These are phyloP conservation scores for Paraurostyla sp. DNA, from an alignment of 73 alveolate genomes.

Conservation along the genomic window DNA sequence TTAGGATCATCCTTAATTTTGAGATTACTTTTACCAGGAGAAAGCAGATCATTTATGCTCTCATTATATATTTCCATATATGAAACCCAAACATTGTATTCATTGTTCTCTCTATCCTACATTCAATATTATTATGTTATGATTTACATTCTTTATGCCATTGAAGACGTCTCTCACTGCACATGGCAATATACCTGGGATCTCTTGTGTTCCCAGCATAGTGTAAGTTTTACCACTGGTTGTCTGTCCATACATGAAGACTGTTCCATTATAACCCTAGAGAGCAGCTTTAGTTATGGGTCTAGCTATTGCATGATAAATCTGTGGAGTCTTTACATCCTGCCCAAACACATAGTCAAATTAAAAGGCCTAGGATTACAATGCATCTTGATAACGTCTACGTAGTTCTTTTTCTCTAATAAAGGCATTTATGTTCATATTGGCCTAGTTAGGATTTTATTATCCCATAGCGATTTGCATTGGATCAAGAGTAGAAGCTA, in stretches of 20 bases:
- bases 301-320: conserved; percentile 93
- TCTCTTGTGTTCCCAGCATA: conserved; percentile 97
- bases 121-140: conserved; percentile 11
- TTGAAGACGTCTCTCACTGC: conserved; percentile 93
- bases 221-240: conserved; percentile 98
- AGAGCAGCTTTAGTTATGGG: conserved; percentile 94
- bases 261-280: conserved; percentile 95
- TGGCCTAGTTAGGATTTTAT: not conserved
- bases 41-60: conserved; percentile 93
- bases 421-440: conserved; percentile 42
- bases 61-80: conserved; percentile 97
- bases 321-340: conserved; percentile 88
- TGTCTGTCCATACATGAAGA: conserved; percentile 97
- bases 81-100: conserved; percentile 88
- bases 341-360: conserved; percentile 94
- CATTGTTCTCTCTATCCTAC: conserved; percentile 68
- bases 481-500: conserved; percentile 38
- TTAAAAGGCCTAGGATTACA: conserved; percentile 76
- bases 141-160: conserved; percentile 79
- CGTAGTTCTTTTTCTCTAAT: conserved; percentile 53
- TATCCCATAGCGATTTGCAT: conserved; percentile 35
- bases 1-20: conserved; percentile 83
- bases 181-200: conserved; percentile 98
- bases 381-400: conserved; percentile 66
- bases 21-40: conserved; percentile 79